A percentile compares a stretch with the other conserved stretches of the same genome.
These are phyloP conservation scores for Coccinonectria pachysandricola DNA, from an alignment of 2,329 filamentous ascomycete genomes.

Conservation along the genomic window DNA sequence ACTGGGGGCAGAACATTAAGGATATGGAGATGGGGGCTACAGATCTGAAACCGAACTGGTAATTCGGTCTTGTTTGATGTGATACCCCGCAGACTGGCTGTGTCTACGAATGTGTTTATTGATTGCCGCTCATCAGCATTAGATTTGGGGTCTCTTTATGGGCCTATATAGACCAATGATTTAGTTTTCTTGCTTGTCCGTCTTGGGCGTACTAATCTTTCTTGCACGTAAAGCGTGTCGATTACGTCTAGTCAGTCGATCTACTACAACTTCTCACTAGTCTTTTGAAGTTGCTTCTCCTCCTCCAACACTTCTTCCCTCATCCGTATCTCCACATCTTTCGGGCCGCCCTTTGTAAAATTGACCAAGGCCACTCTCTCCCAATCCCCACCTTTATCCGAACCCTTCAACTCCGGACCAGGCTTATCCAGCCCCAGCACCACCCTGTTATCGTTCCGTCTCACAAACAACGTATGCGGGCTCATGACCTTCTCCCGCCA, in stretches of 20 bases:
- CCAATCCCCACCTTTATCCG: constrained; percentile 42
- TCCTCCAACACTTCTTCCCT: constrained; percentile 39
- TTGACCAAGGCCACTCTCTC: constrained; percentile 48
- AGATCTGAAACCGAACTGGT: constrained; percentile 15
- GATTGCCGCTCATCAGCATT: too few relatives aligned
- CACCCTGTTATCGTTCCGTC: constrained; percentile 33
- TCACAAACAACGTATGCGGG: constrained; percentile 37
- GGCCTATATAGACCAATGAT: too few relatives aligned
- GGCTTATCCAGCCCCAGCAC: constrained; percentile 50
- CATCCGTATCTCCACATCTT: constrained; percentile 40
- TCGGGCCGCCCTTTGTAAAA: constrained; percentile 41
- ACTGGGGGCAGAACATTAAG: constrained; percentile 34
- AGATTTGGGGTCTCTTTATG: too few relatives aligned
- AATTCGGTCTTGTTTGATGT: too few relatives aligned
- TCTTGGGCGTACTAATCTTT: too few relatives aligned
- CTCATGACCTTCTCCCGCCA: constrained; percentile 55
- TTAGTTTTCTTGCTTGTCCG: constrained; percentile 2
- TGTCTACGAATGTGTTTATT: too few relatives aligned
- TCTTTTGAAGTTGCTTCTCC: constrained; percentile 26
- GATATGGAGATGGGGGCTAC: constrained; percentile 26
- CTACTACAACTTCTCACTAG: constrained; percentile 18
- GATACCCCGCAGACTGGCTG: too few relatives aligned
- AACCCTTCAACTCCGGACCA: constrained; percentile 41
- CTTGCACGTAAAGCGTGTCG: too few relatives aligned
- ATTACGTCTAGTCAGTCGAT: too few relatives aligned